A percentile compares a stretch with the other conserved stretches of the same genome.
Conservation (phyloP, 2,329 filamentous ascomycete species). For the Zymoseptoria crescenta region DNA sequence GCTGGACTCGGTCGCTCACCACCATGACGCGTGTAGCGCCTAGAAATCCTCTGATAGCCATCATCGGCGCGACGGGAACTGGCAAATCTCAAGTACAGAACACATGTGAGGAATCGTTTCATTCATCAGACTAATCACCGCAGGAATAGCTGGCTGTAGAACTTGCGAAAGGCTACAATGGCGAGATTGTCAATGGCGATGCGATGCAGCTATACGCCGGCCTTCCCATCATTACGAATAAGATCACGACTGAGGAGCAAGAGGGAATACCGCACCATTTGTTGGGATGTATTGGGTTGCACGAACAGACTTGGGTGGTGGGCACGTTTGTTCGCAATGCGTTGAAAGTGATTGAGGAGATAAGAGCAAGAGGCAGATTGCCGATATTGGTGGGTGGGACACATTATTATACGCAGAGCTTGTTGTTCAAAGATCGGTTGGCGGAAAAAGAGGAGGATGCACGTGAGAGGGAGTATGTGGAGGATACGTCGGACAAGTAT, state of each 20-base stretch:
- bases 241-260: constrained; percentile 67
- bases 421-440: constrained; percentile 71
- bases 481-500: constrained; percentile 38
- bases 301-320: constrained; percentile 77
- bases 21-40: constrained; percentile 20
- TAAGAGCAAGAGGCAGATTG: constrained; percentile 66
- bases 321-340: constrained; percentile 67
- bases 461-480: constrained; percentile 18
- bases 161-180: constrained; percentile 71
- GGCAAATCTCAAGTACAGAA: constrained; percentile 75
- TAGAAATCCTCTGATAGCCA: constrained; percentile 59
- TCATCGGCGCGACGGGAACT: constrained; percentile 85
- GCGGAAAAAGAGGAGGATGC: constrained; percentile 40
- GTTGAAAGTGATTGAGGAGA: constrained; percentile 62
- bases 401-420: constrained; percentile 86
- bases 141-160: constrained; percentile 72
- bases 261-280: constrained; percentile 81
- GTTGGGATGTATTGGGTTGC: constrained; percentile 66
- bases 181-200: constrained; percentile 94
- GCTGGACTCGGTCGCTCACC: constrained; percentile 3
- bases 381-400: constrained; percentile 92
- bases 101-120: not conserved
- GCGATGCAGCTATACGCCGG: constrained; percentile 96
- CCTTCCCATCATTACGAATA: constrained; percentile 91
- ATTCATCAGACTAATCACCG: constrained; percentile 30